Conservation (phyloP, 306 rosid genomes). For the Dalbergia cochinchinensis region DNA sequence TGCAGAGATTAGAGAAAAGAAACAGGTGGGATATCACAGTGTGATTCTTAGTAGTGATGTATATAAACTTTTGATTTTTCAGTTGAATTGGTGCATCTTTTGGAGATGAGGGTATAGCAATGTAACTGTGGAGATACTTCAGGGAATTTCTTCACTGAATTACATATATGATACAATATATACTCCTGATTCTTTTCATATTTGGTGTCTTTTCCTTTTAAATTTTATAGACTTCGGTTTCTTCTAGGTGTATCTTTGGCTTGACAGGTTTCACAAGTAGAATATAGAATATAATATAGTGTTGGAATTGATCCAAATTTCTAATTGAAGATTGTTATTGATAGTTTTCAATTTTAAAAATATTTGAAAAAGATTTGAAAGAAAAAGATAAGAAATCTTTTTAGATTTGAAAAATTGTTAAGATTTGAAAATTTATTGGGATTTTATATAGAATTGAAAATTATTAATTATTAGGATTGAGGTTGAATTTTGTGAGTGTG, state of each 20-base stretch:
- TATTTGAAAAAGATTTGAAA: too few species aligned
- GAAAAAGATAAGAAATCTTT: too few species aligned
- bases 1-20: slow-evolving; percentile 39
- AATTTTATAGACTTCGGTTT: slow-evolving; percentile 2
- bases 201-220: not conserved
- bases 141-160: slow-evolving; percentile 52
- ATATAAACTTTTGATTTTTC: slow-evolving; percentile 3
- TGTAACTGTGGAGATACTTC: slow-evolving; percentile 57
- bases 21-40: not conserved
- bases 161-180: slow-evolving; percentile 44
- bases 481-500: too few species aligned
- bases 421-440: too few species aligned
- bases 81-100: slow-evolving; percentile 28
- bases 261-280: too few species aligned
- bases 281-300: too few species aligned
- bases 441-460: too few species aligned
- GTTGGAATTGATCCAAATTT: too few species aligned
- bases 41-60: slow-evolving; percentile 35
- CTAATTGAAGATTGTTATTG: too few species aligned
- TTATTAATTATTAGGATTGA: too few species aligned
- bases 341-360: too few species aligned
- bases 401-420: too few species aligned
- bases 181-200: slow-evolving; percentile 59
- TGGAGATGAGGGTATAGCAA: slow-evolving; percentile 58
- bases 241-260: not conserved